Evolutionary conservation across 345 rosid genomes (phyloP).

Genomic region (Eucalyptus albens): DNA sequence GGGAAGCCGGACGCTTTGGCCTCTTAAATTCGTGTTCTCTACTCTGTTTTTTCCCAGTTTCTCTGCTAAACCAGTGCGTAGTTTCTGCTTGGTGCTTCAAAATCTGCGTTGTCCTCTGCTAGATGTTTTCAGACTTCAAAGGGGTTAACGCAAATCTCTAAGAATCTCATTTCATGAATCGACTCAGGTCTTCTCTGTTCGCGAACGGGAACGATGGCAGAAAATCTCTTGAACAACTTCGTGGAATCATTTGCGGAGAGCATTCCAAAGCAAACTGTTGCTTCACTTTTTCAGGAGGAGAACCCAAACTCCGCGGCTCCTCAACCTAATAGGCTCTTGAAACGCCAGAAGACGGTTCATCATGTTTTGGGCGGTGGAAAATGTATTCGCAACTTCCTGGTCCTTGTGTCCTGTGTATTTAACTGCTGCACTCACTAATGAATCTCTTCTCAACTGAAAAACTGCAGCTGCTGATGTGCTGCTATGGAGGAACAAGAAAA

Average conservation of each 20-base stretch:
- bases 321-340: conserved; percentile 52
- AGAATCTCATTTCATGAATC: background rate
- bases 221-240: conserved; percentile 48
- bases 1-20: background rate
- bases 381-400: conserved; percentile 24
- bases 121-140: background rate
- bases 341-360: conserved; percentile 70
- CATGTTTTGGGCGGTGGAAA: conserved; percentile 84
- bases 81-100: background rate
- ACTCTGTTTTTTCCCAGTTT: background rate
- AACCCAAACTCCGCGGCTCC: conserved; percentile 25
- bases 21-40: background rate
- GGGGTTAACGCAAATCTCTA: background rate
- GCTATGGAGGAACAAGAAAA: conserved; percentile 93
- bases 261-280: conserved; percentile 41
- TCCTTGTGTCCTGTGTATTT: background rate
- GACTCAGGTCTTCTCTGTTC: background rate
- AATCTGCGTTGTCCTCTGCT: background rate
- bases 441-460: background rate
- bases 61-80: background rate
- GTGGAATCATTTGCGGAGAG: conserved; percentile 57
- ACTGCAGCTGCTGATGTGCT: conserved; percentile 88
- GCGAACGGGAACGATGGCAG: conserved; percentile 41
- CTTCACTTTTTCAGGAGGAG: conserved; percentile 49
- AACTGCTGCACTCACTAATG: background rate